These are phyloP conservation scores for Penicillium brasilianum DNA, from an alignment of 2,329 filamentous ascomycete genomes.

Conservation along the genomic window DNA sequence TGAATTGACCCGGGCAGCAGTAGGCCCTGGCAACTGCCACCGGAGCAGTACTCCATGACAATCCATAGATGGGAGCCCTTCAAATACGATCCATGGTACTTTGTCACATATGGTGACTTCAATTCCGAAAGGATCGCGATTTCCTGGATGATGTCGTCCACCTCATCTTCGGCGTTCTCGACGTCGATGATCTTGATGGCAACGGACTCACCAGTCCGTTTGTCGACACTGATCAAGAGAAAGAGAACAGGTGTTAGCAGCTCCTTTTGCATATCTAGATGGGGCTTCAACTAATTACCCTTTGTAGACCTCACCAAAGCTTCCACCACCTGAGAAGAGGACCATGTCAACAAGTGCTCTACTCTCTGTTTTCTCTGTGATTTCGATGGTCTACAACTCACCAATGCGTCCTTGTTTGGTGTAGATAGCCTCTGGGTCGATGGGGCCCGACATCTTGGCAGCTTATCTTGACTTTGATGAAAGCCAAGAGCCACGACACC, in stretches of 20 bases:
- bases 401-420: slow-evolving; percentile 91
- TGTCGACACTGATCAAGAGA: slow-evolving; percentile 73
- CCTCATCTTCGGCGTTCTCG: slow-evolving; percentile 97
- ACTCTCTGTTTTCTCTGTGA: background rate
- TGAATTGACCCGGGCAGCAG: slow-evolving; percentile 91
- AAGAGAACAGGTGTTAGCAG: background rate
- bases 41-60: slow-evolving; percentile 98
- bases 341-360: slow-evolving; percentile 1
- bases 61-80: slow-evolving; percentile 98
- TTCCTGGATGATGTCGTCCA: slow-evolving; percentile 99
- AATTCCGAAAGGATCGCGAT: slow-evolving; percentile 96
- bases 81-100: slow-evolving; percentile 96
- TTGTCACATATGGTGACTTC: slow-evolving; percentile 94
- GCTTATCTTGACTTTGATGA: slow-evolving; percentile 12
- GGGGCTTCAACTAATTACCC: slow-evolving; percentile 62
- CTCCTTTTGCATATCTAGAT: too few species aligned
- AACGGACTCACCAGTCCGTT: slow-evolving; percentile 87
- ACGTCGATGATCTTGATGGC: slow-evolving; percentile 99
- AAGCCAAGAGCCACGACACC: slow-evolving; percentile 1
- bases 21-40: slow-evolving; percentile 92
- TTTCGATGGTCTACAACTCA: slow-evolving; percentile 48
- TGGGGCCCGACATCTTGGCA: slow-evolving; percentile 54
- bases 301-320: slow-evolving; percentile 99
- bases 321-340: slow-evolving; percentile 74
- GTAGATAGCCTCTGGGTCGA: slow-evolving; percentile 89